Conservation (phyloP, 306 rosid species). For the Prosopis cineraria region DNA sequence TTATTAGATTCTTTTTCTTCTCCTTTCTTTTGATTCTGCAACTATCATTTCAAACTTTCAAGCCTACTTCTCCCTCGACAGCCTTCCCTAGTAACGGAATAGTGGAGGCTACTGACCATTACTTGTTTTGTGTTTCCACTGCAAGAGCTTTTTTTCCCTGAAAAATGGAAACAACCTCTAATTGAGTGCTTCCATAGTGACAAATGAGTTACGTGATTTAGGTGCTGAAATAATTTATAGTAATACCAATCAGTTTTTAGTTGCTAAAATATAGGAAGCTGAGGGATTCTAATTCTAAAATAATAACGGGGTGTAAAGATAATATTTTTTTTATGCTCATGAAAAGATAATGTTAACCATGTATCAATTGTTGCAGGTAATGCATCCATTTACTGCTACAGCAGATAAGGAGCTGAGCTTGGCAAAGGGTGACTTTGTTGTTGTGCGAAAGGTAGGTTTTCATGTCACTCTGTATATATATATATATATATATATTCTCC, state of each 20-base stretch:
- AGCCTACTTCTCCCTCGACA: background rate
- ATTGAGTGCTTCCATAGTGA: background rate
- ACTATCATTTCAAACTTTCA: background rate
- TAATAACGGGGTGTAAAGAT: background rate
- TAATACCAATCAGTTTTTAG: background rate
- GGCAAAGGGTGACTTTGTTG: constrained; percentile 84
- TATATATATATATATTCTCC: constrained; percentile 2
- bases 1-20: background rate
- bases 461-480: constrained; percentile 20
- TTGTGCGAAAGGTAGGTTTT: constrained; percentile 84
- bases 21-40: background rate
- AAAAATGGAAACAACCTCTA: background rate
- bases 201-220: background rate
- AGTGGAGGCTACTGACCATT: background rate
- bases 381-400: constrained; percentile 67
- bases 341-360: background rate
- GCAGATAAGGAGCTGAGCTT: constrained; percentile 90
- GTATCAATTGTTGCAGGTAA: constrained; percentile 57
- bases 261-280: background rate
- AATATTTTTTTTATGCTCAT: too few relatives aligned
- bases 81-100: background rate
- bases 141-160: background rate
- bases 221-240: background rate
- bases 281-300: background rate
- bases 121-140: background rate